Base-by-base conservation (phyloP, 1,284 basidiomycete genomes). In the Agroathelia rolfsii region DNA sequence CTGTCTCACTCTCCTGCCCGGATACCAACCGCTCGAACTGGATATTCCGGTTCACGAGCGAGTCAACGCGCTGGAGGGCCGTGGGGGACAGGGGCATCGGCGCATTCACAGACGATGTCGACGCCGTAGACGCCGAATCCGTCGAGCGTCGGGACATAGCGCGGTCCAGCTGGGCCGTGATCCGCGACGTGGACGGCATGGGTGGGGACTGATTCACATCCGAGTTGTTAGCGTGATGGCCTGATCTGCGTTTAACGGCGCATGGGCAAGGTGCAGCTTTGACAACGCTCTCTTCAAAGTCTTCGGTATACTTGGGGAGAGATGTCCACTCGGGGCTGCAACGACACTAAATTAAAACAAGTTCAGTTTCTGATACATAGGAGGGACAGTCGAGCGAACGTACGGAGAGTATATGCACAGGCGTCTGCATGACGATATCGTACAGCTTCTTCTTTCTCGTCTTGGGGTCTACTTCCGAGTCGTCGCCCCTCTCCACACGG, bases 371-470 rank as follows among this genome's bases (percentile, higher is more conserved):
- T 24, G 10, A 22, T 13, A 17, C 37, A 17, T 9, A 38, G 8
- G 6, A 4, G 20, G 12, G 14, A 8, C 16, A 10, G 12, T 11
- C 28, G 27, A 13, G 17, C 10, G 26, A 25, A 58, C 81, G 62
- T 38, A 87, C 85, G 6, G 84, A 85, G 33, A 88, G 67, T 36
- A 89, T 74, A 36, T 80, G 73, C 17, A 92, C 66, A 0, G 87
- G 86, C 0, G 75, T 74, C 48, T 88, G 85, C 36, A 97, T 78
- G 31, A 92, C 80, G 45, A 97, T 90, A 56, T 96, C 93, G 56
- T 85, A 92, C 48, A 84, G 56, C 55, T 88, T 90, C 41, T 75
- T 66, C 51, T 72, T 80, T 24, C 81, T 71, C 3, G 64, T 75
- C 52, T 76, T 79, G 10, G 69, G 46, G 45, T 88, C 85, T 5